Percentiles rank a stretch among this genome's conserved stretches.
Evolutionary conservation across 1,284 basidiomycete species (phyloP).

Genomic region (Tetrapyrgos nigripes): DNA sequence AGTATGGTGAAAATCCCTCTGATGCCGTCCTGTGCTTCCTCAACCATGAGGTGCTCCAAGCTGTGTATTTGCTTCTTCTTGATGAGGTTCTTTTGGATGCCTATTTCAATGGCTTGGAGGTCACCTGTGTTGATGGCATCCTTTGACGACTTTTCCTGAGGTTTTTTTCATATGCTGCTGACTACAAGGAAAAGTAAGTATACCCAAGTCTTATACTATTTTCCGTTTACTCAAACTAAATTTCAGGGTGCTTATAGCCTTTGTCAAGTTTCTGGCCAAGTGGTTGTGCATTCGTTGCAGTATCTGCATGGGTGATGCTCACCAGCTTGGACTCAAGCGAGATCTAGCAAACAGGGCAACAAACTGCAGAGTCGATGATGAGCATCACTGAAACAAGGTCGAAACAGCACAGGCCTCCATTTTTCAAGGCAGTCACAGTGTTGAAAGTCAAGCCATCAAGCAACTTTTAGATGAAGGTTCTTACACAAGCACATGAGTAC

Average conservation of each 20-base stretch:
- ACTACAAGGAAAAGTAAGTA: constrained; percentile 44
- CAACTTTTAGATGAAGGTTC: constrained; percentile 17
- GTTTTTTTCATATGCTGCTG: constrained; percentile 39
- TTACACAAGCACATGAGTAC: constrained; percentile 20
- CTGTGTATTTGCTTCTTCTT: constrained; percentile 33
- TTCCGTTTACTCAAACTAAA: constrained; percentile 18
- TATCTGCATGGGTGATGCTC: not conserved
- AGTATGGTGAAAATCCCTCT: constrained; percentile 20
- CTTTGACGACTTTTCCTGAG: constrained; percentile 27
- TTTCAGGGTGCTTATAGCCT: constrained; percentile 30
- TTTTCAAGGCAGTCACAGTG: constrained; percentile 16
- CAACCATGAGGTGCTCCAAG: constrained; percentile 38
- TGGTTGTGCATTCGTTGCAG: not conserved
- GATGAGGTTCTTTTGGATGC: constrained; percentile 35
- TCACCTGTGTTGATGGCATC: constrained; percentile 35
- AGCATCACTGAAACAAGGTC: not conserved
- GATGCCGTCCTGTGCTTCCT: constrained; percentile 29
- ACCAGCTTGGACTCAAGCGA: not conserved
- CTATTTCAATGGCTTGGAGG: constrained; percentile 35
- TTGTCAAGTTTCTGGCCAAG: constrained; percentile 7
- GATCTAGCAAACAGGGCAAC: not conserved
- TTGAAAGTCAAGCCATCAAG: constrained; percentile 16
- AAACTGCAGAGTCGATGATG: constrained; percentile 19
- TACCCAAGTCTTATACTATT: too few species aligned
- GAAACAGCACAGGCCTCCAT: constrained; percentile 16